Percentiles rank a stretch among this genome's conserved stretches.
phyloP scores from a whole-genome alignment of 495 filamentous ascomycete species.

The Penicillium chermesinum region DNA sequence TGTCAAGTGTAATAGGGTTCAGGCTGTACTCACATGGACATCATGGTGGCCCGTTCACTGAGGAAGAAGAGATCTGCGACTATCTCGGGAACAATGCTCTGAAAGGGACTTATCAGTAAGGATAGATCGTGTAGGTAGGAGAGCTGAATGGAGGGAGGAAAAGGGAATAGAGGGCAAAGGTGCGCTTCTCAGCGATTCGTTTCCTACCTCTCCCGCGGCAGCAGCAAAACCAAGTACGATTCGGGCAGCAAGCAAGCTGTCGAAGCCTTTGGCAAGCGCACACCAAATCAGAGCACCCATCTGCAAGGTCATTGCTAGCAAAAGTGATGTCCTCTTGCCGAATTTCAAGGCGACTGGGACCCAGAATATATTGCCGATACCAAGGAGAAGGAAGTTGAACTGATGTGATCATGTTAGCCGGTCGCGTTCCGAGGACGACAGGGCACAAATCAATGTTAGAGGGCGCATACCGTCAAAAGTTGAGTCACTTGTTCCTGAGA shows the following conservation, averaged over 20 bases:
- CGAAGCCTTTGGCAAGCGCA: background rate
- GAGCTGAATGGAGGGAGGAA: too few species aligned
- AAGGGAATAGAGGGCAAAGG: too few species aligned
- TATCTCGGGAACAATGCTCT: slow-evolving; percentile 7
- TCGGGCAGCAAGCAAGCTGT: slow-evolving; percentile 3
- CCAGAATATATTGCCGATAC: slow-evolving; percentile 8
- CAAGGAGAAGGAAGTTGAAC: slow-evolving; percentile 6
- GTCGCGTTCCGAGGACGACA: too few species aligned
- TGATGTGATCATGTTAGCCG: too few species aligned
- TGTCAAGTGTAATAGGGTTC: background rate
- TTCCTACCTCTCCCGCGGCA: slow-evolving; percentile 4
- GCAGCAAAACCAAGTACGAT: slow-evolving; percentile 1
- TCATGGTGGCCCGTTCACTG: slow-evolving; percentile 2
- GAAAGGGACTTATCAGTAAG: background rate
- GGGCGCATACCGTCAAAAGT: slow-evolving; percentile 3
- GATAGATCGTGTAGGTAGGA: too few species aligned
- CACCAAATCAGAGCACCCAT: background rate
- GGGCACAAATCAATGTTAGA: too few species aligned
- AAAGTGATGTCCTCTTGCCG: slow-evolving; percentile 1
- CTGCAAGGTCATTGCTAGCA: slow-evolving; percentile 2
- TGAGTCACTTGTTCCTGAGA: background rate
- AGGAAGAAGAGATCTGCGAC: slow-evolving; percentile 2
- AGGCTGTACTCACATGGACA: slow-evolving; percentile 1
- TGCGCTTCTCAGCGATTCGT: too few species aligned
- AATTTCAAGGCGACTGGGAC: slow-evolving; percentile 5